Conservation (phyloP, 108 stramenopile genomes). For the Nannochloropsis oceanica region DNA sequence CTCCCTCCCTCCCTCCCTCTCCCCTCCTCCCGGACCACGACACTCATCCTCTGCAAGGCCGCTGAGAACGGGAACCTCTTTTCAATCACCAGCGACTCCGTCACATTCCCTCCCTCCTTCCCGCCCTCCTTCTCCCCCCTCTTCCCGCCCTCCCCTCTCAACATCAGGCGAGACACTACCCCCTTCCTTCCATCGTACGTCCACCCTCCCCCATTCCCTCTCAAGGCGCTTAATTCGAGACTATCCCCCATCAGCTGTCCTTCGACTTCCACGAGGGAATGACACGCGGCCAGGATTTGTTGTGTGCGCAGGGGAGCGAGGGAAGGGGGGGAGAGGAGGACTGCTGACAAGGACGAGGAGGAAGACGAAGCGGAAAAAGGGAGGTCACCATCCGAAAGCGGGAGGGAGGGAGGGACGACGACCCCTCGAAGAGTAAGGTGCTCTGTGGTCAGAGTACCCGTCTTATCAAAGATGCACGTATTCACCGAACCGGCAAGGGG, state of each 20-base stretch:
- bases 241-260: conserved; percentile 32
- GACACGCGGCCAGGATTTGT: conserved; percentile 58
- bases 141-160: neutral
- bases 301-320: neutral
- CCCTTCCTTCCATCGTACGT: neutral
- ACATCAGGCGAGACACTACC: neutral
- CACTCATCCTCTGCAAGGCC: conserved; percentile 66
- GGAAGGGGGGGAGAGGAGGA: neutral
- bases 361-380: neutral
- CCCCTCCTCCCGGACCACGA: conserved; percentile 38
- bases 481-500: conserved; percentile 62
- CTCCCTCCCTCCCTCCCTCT: neutral
- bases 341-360: neutral
- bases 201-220: conserved; percentile 29
- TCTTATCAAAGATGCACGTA: conserved; percentile 63
- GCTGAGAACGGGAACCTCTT: conserved; percentile 67
- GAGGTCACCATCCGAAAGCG: neutral
- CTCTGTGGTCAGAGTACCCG: conserved; percentile 36
- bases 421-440: conserved; percentile 13
- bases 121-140: neutral
- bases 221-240: conserved; percentile 29
- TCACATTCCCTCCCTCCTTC: neutral
- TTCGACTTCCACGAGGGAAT: conserved; percentile 31
- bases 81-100: conserved; percentile 3
- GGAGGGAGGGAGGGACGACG: neutral